Percentiles rank a stretch among this genome's conserved stretches.
phyloP scores from a whole-genome alignment of 169 alveolate genomes.

The Eimeria sp. region DNA sequence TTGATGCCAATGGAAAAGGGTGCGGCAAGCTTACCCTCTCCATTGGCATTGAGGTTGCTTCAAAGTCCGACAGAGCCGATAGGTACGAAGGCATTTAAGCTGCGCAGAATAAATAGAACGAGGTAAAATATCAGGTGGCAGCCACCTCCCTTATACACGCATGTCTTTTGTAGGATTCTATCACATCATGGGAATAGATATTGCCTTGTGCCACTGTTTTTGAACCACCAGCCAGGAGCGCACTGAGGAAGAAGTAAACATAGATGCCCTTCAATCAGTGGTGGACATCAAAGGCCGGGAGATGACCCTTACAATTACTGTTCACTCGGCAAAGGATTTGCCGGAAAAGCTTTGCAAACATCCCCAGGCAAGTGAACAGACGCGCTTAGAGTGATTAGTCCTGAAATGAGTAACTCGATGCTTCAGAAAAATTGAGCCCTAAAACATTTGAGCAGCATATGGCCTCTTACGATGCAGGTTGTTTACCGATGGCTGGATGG shows the following conservation, averaged over 20 bases:
- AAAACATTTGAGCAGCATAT: not conserved
- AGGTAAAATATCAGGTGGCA: not conserved
- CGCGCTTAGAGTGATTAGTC: not conserved
- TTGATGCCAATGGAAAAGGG: slow-evolving; percentile 69
- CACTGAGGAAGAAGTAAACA: slow-evolving; percentile 5
- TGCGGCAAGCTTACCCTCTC: slow-evolving; percentile 50
- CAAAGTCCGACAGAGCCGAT: not conserved
- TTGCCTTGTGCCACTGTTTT: not conserved
- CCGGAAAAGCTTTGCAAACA: slow-evolving; percentile 60
- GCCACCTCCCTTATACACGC: not conserved
- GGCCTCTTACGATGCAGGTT: slow-evolving; percentile 23
- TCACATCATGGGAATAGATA: not conserved
- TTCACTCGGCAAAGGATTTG: slow-evolving; percentile 73
- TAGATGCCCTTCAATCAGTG: slow-evolving; percentile 57
- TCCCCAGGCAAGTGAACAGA: slow-evolving; percentile 32
- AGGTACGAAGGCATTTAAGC: not conserved
- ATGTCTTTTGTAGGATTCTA: not conserved
- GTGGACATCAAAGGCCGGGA: slow-evolving; percentile 75
- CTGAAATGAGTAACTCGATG: not conserved
- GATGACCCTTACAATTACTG: slow-evolving; percentile 64
- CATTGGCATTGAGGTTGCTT: slow-evolving; percentile 29
- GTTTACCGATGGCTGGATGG: slow-evolving; percentile 68
- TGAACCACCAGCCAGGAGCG: not conserved
- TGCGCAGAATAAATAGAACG: not conserved
- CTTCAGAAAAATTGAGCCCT: not conserved